A percentile compares a stretch with the other conserved stretches of the same genome.
These are phyloP conservation scores for Carpinus fangiana DNA, from an alignment of 306 rosid species.

Conservation along the genomic window DNA sequence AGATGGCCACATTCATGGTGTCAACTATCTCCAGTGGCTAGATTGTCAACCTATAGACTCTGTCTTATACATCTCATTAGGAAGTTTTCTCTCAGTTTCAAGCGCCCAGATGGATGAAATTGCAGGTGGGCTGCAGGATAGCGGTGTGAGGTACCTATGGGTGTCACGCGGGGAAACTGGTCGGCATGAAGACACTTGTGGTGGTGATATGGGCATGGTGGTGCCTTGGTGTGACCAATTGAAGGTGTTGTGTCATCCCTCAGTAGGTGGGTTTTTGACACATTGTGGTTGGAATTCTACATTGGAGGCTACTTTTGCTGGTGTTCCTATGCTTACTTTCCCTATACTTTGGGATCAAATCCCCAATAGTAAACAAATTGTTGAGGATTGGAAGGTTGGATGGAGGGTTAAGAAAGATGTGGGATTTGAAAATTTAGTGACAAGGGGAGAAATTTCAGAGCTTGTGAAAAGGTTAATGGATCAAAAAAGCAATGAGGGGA, in stretches of 20 bases:
- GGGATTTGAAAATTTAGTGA: slow-evolving; percentile 2
- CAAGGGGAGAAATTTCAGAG: slow-evolving; percentile 32
- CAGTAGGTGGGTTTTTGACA: slow-evolving; percentile 53
- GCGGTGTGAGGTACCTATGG: slow-evolving; percentile 37
- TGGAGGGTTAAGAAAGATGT: slow-evolving; percentile 34
- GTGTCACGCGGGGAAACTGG: slow-evolving; percentile 30
- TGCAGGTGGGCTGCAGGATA: slow-evolving; percentile 20
- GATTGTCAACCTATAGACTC: slow-evolving; percentile 38
- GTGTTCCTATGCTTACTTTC: slow-evolving; percentile 40
- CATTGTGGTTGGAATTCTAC: slow-evolving; percentile 64
- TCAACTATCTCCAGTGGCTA: slow-evolving; percentile 43
- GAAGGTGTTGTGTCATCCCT: slow-evolving; percentile 40
- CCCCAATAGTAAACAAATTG: slow-evolving; percentile 39
- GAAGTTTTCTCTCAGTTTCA: slow-evolving; percentile 43
- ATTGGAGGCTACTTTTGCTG: slow-evolving; percentile 42
- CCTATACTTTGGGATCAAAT: slow-evolving; percentile 46
- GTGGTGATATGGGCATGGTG: slow-evolving; percentile 35
- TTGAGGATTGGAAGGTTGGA: slow-evolving; percentile 49
- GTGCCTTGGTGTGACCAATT: slow-evolving; percentile 58
- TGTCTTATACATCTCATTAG: slow-evolving; percentile 48
- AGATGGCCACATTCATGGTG: not conserved
- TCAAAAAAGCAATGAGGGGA: slow-evolving; percentile 9
- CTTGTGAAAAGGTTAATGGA: slow-evolving; percentile 36
- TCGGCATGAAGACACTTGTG: slow-evolving; percentile 29
- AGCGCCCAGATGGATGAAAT: slow-evolving; percentile 42